These are phyloP conservation scores for Aureobasidium sp. DNA, from an alignment of 2,329 filamentous ascomycete genomes.

Conservation along the genomic window DNA sequence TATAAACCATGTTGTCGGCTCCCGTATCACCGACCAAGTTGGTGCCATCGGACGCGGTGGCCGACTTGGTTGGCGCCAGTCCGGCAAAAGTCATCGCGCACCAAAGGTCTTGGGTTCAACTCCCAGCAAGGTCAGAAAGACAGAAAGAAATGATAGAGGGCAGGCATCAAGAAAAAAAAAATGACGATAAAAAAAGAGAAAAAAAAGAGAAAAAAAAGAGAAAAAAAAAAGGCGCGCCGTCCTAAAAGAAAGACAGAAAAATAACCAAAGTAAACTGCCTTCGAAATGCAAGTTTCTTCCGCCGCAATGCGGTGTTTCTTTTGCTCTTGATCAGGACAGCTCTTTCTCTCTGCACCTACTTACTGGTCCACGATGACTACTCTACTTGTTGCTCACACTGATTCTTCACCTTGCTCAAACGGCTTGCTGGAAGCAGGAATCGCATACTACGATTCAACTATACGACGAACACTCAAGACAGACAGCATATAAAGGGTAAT, in stretches of 20 bases:
- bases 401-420: background rate
- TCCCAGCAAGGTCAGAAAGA: background rate
- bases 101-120: background rate
- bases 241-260: background rate
- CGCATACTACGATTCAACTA: background rate
- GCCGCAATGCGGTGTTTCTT: background rate
- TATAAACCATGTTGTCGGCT: background rate
- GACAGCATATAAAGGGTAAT: background rate
- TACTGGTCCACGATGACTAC: background rate
- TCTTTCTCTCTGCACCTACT: background rate
- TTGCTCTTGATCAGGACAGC: background rate
- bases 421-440: too few relatives aligned
- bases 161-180: background rate
- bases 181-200: background rate
- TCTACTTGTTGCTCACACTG: background rate
- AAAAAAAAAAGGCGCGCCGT: background rate
- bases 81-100: background rate
- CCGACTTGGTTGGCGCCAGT: background rate
- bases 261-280: background rate
- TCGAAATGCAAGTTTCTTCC: background rate
- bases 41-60: background rate
- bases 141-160: background rate
- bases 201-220: background rate
- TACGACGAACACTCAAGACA: too few relatives aligned
- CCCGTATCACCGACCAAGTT: background rate